Base-by-base conservation (phyloP, 257 asterid genomes). In the Primulina huaijiensis region DNA sequence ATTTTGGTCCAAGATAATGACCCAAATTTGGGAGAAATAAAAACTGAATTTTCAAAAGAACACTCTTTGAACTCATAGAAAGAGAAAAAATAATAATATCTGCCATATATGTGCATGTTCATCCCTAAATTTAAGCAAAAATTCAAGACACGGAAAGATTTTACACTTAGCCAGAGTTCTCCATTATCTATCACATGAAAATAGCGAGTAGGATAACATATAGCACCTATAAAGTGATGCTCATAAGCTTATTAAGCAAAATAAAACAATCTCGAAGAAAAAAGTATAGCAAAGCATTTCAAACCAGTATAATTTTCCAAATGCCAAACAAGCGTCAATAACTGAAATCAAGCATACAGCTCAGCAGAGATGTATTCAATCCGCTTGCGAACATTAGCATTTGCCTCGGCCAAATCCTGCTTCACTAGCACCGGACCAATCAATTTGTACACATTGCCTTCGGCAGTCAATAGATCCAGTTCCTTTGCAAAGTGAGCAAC, bases 321-420 rank as follows among this genome's bases (percentile, higher is more conserved):
- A 19, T 52, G 33, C 29, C 5, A 64, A 66, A 58, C 60, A 80
- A 43, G 25, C 46, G 17, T 60, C 50, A 67, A 62, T 12, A 53
- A 70, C 19, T 20, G 30, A 27, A 63, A 65, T 29, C 55, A 60
- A 60, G 2, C 95, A 61, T 93, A 93, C 98, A 93, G 72, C 81
- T 93, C 96, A 7, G 96, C 90, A 1, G 99, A 88, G 65, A 90
- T 93, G 84, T 93, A 93, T 0, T 93, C 97, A 38, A 93, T 93
- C 75, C 99, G 82, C 88, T 89, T 93, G 82, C 87, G 95, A 64
- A 90, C 97, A 76, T 93, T 93, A 53, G 97, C 98, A 71, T 85
- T 90, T 43, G 98, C 98, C 81, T 90, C 98, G 7, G 96, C 98
- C 84, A 93, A 76, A 74, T 93, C 98, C 94, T 93, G 96, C 67